phyloP scores from a whole-genome alignment of 2,329 filamentous ascomycete species.

The Piedraia hortae region DNA sequence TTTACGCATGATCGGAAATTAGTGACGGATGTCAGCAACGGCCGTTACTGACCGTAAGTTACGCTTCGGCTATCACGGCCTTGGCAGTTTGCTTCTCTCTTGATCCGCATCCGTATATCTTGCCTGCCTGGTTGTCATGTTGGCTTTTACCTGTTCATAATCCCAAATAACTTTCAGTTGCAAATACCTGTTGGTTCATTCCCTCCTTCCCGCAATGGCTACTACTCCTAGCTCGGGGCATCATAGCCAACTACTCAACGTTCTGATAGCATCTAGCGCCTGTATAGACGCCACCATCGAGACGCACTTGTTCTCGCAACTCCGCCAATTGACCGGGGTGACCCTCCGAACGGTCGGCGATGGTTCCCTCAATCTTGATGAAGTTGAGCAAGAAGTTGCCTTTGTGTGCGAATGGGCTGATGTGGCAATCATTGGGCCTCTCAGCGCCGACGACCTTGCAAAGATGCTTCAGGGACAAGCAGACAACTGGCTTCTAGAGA shows the following conservation, averaged over 20 bases:
- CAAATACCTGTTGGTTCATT: no score
- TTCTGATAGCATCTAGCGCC: conserved; percentile 13
- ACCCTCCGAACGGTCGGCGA: conserved; percentile 13
- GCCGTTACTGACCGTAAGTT: no score
- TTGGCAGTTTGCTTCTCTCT: no score
- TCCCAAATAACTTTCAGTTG: no score
- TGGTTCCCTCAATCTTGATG: conserved; percentile 9
- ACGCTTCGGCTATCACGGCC: no score
- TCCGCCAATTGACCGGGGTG: conserved; percentile 11
- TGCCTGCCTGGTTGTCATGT: no score
- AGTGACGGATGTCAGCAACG: no score
- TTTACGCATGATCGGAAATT: no score
- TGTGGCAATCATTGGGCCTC: conserved; percentile 55
- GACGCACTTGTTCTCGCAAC: conserved; percentile 9
- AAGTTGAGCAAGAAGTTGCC: conserved; percentile 20
- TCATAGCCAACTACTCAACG: conserved; percentile 7
- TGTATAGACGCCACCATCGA: conserved; percentile 11
- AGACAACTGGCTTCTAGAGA: conserved; percentile 52
- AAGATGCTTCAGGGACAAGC: conserved; percentile 71
- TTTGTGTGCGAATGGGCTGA: conserved; percentile 72
- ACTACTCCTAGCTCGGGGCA: no score
- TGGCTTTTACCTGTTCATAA: no score
- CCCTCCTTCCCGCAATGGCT: no score
- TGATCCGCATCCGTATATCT: no score
- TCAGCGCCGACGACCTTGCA: conserved; percentile 59